Base-by-base conservation (phyloP, 164 flowering plant species). In the Macadamia tetraphylla region DNA sequence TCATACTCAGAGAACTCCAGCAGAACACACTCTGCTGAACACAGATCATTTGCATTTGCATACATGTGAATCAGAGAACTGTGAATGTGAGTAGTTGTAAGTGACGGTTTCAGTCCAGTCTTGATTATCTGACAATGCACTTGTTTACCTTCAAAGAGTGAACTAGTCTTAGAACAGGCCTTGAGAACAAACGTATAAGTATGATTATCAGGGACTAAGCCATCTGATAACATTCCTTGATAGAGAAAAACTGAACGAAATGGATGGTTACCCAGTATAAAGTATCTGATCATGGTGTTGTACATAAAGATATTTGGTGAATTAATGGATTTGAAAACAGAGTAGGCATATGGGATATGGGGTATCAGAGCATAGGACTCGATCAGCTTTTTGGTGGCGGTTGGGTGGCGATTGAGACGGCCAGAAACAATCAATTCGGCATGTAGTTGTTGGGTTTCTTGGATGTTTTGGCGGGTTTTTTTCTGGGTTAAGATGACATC, bases 31-130 rank as follows among this genome's bases (percentile, higher is more conserved):
- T 71, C 63, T 52, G 83, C 85, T 29, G 61, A 63, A 23, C 14
- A 63, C 58, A 78, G 35, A 23, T 58, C 8, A 6, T 64, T 66
- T 13, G 75, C 73, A 32, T 40, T 77, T 6, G 75, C 46, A 52
- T 82, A 82, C 82, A 80, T 77, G 52, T 67, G 74, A 15, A 82
- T 70, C 1, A 82, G 48, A 1, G 85, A 77, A 69, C 76, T 77
- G 29, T 68, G 69, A 17, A 77, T 56, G 60, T 73, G 70, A 18
- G 76, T 71, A 35, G 77, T 66, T 0, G 40, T 5, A 35, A 5
- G 40, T 35, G 40, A 35, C 5, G 80, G 72, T 6, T 43, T 15
- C 32, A 46, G 59, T 8, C 82, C 77, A 11, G 60, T 48, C 68
- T 81, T 79, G 3, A 79, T 59, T 23, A 79, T 65, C 63, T 6